Base-by-base conservation (phyloP, 1,284 basidiomycete genomes). In the Termitomyces sp. region DNA sequence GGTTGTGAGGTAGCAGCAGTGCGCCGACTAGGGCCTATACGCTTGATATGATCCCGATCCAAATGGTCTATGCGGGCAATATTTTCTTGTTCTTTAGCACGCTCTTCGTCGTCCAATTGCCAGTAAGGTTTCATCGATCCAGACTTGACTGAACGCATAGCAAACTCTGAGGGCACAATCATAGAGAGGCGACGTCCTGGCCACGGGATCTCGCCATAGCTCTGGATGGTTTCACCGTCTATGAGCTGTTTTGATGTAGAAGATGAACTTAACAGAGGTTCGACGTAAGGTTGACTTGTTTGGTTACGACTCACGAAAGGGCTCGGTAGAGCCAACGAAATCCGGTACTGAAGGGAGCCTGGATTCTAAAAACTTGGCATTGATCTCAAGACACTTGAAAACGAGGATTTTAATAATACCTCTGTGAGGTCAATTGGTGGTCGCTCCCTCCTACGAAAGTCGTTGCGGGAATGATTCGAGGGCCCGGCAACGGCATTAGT, bases 71-170 rank as follows among this genome's bases (percentile, higher is more conserved):
- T 28, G 41, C 58, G 58, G 7, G 62, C 61, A 33, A 62, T 63
- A 19, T 51, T 58, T 1, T 39, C 44, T 24, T 55, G 59, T 13
- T 53, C 38, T 8, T 52, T 55, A 13, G 59, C 58, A 47, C 60
- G 60, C 13, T 62, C 56, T 15, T 67, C 64, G 24, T 69, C 67
- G 6, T 62, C 58, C 9, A 61, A 45, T 48, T 65, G 62, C 67
- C 67, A 68, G n/a, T 64, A 41, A 40, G 65, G 65, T 21, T 55
- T 42, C 9, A 61, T 43, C 5, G 61, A 17, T 26, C 56, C 48
- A 43, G 59, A 58, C 36, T 67, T 67, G 12, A 39, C 36, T 12
- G 56, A 44, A 12, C 43, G 21, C 12, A 33, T 15, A 21, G 42
- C 46, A 15, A 50, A 47, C 5, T 51, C 45, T 19, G 56, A 50